These are phyloP conservation scores for Tephrocybe sp. DNA, from an alignment of 768 basidiomycete species.

Conservation along the genomic window DNA sequence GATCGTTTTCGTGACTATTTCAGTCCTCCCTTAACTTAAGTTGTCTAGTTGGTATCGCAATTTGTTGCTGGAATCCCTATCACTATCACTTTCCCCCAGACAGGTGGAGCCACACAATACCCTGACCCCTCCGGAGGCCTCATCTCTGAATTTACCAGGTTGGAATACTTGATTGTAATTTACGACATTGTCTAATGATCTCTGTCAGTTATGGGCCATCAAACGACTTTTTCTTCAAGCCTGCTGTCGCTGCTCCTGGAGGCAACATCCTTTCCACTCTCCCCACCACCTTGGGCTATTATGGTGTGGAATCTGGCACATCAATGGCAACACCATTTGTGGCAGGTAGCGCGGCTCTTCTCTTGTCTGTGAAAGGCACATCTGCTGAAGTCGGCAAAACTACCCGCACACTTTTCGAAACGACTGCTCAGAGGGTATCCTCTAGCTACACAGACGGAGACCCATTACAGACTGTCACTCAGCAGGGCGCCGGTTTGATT, in stretches of 20 bases:
- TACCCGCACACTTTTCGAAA: conserved; percentile 45
- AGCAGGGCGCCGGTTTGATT: conserved; percentile 58
- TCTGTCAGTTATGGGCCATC: conserved; percentile 51
- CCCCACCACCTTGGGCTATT: conserved; percentile 40
- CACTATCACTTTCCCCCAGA: conserved; percentile 48
- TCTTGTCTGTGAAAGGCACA: conserved; percentile 41
- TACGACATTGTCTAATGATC: not conserved
- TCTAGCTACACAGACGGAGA: conserved; percentile 48
- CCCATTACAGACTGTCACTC: conserved; percentile 50
- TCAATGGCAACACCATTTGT: conserved; percentile 47
- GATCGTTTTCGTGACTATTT: too few relatives aligned
- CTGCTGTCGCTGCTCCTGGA: conserved; percentile 53
- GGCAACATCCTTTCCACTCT: conserved; percentile 50
- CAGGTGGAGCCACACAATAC: conserved; percentile 39
- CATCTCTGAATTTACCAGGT: conserved; percentile 51
- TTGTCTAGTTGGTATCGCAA: conserved; percentile 45
- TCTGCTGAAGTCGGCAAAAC: conserved; percentile 21
- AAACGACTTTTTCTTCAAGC: conserved; percentile 60
- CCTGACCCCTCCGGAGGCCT: conserved; percentile 55
- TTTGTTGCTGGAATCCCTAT: conserved; percentile 43
- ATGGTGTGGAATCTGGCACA: conserved; percentile 41
- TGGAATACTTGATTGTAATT: not conserved
- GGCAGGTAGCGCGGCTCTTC: conserved; percentile 45
- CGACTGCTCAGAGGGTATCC: conserved; percentile 44
- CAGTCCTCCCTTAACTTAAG: not conserved